Percentiles rank a stretch among this genome's conserved stretches.
Conservation (phyloP, 768 basidiomycete genomes). For the Hygrophoropsis aurantiaca region DNA sequence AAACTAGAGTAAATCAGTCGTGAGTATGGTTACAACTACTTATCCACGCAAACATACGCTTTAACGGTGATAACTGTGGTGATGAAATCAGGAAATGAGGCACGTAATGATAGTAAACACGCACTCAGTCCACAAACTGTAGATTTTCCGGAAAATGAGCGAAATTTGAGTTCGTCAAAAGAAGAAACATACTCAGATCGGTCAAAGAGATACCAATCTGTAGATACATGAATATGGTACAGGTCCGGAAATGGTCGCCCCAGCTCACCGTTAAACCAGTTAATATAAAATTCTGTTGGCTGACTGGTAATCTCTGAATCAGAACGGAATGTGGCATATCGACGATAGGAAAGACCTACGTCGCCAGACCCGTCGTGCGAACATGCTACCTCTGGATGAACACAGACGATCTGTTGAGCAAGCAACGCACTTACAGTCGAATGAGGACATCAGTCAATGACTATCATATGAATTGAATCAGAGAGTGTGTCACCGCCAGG, state of each 20-base stretch:
- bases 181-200: conserved; percentile 49
- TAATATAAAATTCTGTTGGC: conserved; percentile 41
- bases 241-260: neutral
- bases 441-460: conserved; percentile 50
- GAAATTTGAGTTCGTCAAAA: too few relatives aligned
- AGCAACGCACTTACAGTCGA: conserved; percentile 29
- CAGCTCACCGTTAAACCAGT: conserved; percentile 48
- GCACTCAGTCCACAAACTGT: conserved; percentile 39
- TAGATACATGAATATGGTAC: conserved; percentile 4
- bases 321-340: too few relatives aligned
- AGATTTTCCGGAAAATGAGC: too few relatives aligned
- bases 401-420: neutral
- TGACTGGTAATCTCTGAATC: conserved; percentile 32
- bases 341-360: too few relatives aligned
- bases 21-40: too few relatives aligned
- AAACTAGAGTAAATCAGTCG: conserved; percentile 34
- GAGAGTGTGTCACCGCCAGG: neutral
- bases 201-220: conserved; percentile 39
- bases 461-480: conserved; percentile 24
- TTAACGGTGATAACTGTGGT: conserved; percentile 57
- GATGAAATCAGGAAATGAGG: too few relatives aligned
- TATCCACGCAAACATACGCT: conserved; percentile 38
- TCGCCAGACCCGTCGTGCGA: conserved; percentile 48
- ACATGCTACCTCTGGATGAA: conserved; percentile 43
- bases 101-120: conserved; percentile 7